These are phyloP conservation scores for Apiotrichum gamsii DNA, from an alignment of 1,284 basidiomycete species.

Conservation along the genomic window DNA sequence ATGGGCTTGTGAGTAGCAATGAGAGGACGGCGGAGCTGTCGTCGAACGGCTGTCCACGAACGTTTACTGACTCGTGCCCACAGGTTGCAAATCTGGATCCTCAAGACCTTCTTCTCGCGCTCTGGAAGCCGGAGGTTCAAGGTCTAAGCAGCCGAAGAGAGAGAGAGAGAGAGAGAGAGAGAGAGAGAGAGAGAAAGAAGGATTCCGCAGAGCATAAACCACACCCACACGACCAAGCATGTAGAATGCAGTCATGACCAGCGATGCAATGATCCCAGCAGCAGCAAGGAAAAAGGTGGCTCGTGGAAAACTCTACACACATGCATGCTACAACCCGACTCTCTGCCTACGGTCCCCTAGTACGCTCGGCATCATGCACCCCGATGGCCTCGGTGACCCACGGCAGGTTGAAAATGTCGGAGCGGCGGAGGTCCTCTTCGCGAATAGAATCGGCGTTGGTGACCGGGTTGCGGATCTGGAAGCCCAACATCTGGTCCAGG, in stretches of 20 bases:
- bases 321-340: too few species aligned
- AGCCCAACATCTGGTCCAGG: constrained; percentile 80
- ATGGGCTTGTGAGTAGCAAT: constrained; percentile 57
- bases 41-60: not conserved
- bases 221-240: too few species aligned
- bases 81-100: constrained; percentile 78
- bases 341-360: too few species aligned
- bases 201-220: too few species aligned
- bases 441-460: constrained; percentile 54
- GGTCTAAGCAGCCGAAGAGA: constrained; percentile 9
- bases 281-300: too few species aligned
- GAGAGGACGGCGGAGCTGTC: not conserved
- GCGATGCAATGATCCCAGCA: too few species aligned
- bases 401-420: constrained; percentile 80
- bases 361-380: constrained; percentile 30
- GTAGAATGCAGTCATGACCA: too few species aligned
- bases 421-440: constrained; percentile 78
- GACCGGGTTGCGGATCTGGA: constrained; percentile 59
- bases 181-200: too few species aligned
- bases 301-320: too few species aligned
- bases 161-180: too few species aligned
- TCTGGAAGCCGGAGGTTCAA: constrained; percentile 53
- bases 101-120: constrained; percentile 88
- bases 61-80: not conserved
- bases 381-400: constrained; percentile 58